Evolutionary conservation across 1,284 basidiomycete species (phyloP).

Genomic region (Inonotus hispidus): DNA sequence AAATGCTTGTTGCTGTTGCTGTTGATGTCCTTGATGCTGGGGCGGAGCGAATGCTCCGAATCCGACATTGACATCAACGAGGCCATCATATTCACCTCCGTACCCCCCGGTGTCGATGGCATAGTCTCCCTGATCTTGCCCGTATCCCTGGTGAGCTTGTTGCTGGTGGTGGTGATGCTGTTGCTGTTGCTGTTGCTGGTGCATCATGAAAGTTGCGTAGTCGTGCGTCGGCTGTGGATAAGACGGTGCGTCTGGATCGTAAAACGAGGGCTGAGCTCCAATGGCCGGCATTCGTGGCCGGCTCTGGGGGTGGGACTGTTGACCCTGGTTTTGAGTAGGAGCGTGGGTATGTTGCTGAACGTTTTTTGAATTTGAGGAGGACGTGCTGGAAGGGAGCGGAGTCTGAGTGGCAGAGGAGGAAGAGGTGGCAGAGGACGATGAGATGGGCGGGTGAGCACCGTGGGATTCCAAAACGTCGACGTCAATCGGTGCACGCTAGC

Average conservation of each 20-base stretch:
- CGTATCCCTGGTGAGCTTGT: not conserved
- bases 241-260: conserved; percentile 7
- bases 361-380: not conserved
- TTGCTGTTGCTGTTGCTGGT: conserved; percentile 6
- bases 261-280: conserved; percentile 5
- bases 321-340: not conserved
- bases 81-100: not conserved
- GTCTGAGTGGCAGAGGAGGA: not conserved
- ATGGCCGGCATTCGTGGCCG: conserved; percentile 5
- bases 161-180: conserved; percentile 7
- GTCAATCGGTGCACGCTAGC: not conserved
- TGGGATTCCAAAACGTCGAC: not conserved
- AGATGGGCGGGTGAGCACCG: not conserved
- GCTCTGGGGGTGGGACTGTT: not conserved
- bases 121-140: not conserved
- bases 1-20: not conserved
- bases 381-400: not conserved
- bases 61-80: not conserved
- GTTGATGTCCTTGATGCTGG: conserved; percentile 1
- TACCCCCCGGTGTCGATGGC: not conserved
- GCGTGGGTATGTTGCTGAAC: not conserved
- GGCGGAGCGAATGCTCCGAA: not conserved
- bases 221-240: not conserved
- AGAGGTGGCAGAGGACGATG: not conserved
- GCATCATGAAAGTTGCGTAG: conserved; percentile 9